Evolutionary conservation across 352 stramenopile species (phyloP), one percentile per base, ranked within the genome.

Genomic region (Globisporangium iwayamae): DNA sequence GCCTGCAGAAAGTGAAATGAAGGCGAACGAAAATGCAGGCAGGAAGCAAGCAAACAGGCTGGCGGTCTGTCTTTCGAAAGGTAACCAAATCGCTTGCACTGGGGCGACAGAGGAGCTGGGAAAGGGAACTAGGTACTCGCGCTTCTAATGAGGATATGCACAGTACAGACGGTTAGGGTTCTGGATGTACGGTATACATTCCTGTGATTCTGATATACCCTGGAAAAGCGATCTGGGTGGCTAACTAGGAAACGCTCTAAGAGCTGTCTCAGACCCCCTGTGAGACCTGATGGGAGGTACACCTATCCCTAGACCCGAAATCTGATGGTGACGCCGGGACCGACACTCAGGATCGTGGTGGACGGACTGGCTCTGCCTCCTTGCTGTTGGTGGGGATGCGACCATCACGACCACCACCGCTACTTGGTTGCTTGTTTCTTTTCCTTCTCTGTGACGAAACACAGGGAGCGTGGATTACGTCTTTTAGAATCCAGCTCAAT

Each of bases 1-100:
- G n/a, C 36, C 20, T 60, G 54, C 54, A 5, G 39, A 51, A 56
- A 48, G 51, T 57, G 41, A 41, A 62, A 50, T 46, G 54, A 39
- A 62, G 25, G 25, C 56, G 25, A 62, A 61, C 18, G 22, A 51
- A 53, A 62, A 41, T 53, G 41, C 7, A 34, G 28, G 50, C 43
- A 18, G 39, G 43, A 48, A 41, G 36, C 34, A 39, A 39, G 34
- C 36, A 41, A 41, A 11, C 36, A 41, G 36, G 2, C 9, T 14
- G 36, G 47, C 25, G 16, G 47, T 8, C 13, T n/a, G 51, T 38
- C n/a, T 32, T 16, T 28, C 32, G 32, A 59, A 47, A 60, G 54
- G 54, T 20, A 60, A 50, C 54, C 54, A 50, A 30, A 18, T 56
- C 41, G 43, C 43, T 25, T 48, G 36, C 36, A 11, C 36, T 41